Base-by-base conservation (phyloP, 768 basidiomycete species). In the Collybiopsis luxurians region DNA sequence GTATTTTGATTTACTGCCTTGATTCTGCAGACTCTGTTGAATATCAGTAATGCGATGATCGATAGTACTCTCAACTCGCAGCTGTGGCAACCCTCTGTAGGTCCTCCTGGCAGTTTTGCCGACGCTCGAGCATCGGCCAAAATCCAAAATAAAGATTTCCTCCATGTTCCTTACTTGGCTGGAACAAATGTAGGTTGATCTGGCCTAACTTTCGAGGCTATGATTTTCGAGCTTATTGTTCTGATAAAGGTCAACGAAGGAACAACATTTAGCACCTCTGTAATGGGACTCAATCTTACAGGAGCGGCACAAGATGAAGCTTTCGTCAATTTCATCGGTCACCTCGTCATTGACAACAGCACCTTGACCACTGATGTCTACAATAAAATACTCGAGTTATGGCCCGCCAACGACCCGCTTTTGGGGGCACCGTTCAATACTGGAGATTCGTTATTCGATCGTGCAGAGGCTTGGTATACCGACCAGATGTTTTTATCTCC, bases 401-500 rank as follows among this genome's bases (percentile, higher is more conserved):
- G 73, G 66, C 80, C 81, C 0, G 77, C 78, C 0, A 78, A 84
- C 49, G 77, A 80, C 50, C 69, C 75, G 2, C 63, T 72, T 2
- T 64, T 76, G 3, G 82, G 83, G 2, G 78, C 76, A 0, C 74
- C 77, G 0, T 85, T 83, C 70, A 78, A 80, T 55, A 86, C 82
- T 0, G 83, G 84, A 0, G 82, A 86, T 63, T 79, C 78, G 9
- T 69, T 86, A 6, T 86, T 81, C 54, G 84, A 86, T 61, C 67
- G 84, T 44, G 79, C 74, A 0, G 78, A 68, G 44, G 72, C 83
- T 0, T 86, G 80, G 79, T 86, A 85, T 60, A 80, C 80, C 1
- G 82, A 81, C 58, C 69, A 74, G 52, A 84, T 84, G 80, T 86
- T 75, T 64, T 68, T 85, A 30, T 72, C 77, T 0, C 74, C 81